phyloP scores from a whole-genome alignment of 2,329 filamentous ascomycete species.

The Triangularia setosa region DNA sequence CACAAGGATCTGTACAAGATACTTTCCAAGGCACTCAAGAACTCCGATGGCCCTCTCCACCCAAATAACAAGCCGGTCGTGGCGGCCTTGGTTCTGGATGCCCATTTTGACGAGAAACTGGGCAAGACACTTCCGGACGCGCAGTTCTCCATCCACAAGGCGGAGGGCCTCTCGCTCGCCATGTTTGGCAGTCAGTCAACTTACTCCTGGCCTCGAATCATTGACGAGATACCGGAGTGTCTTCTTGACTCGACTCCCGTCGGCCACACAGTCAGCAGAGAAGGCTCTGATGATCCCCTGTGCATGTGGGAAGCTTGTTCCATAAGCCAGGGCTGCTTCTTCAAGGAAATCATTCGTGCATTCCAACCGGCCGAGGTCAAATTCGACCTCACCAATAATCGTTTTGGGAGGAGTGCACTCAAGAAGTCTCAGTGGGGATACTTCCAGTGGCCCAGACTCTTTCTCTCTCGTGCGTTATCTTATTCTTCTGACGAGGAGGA shows the following conservation, averaged over 20 bases:
- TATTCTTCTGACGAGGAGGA: background rate
- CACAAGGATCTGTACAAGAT: constrained; percentile 50
- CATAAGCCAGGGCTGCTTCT: constrained; percentile 62
- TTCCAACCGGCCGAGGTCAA: constrained; percentile 56
- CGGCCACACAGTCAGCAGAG: constrained; percentile 38
- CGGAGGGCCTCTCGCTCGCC: constrained; percentile 15
- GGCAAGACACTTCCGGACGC: constrained; percentile 41
- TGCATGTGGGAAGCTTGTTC: constrained; percentile 44
- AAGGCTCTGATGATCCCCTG: constrained; percentile 28
- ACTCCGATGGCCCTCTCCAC: constrained; percentile 28
- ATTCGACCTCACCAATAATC: constrained; percentile 55
- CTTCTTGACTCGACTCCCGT: constrained; percentile 24
- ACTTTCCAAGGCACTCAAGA: constrained; percentile 45
- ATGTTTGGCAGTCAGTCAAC: constrained; percentile 21
- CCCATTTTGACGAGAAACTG: constrained; percentile 51
- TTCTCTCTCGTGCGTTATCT: constrained; percentile 34
- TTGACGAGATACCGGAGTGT: constrained; percentile 18
- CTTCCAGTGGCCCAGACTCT: constrained; percentile 41
- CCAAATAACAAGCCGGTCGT: constrained; percentile 54
- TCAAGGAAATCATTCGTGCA: constrained; percentile 68
- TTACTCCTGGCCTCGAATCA: constrained; percentile 19
- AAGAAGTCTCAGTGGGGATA: constrained; percentile 32
- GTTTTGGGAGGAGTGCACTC: constrained; percentile 50
- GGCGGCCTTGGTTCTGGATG: constrained; percentile 65
- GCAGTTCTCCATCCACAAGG: constrained; percentile 4